phyloP scores from a whole-genome alignment of 129 eudicot species.

The Chrysanthemum seticuspe region DNA sequence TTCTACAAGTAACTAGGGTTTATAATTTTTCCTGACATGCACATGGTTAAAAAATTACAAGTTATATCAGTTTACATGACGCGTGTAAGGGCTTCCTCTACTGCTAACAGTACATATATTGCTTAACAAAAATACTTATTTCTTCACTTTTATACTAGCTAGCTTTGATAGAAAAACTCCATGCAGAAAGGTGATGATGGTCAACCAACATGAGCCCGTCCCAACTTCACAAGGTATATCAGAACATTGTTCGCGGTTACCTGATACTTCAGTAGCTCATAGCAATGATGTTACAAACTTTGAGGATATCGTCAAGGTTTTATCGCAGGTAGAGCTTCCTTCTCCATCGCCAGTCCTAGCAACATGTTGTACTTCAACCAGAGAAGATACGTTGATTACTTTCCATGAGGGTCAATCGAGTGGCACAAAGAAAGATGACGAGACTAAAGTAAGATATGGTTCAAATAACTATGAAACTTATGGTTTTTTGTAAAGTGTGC shows the following conservation, averaged over 20 bases:
- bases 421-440: constrained; percentile 12
- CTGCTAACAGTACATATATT: background rate
- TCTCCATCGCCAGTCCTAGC: constrained; percentile 16
- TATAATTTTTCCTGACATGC: background rate
- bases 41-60: background rate
- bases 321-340: constrained; percentile 31
- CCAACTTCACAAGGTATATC: constrained; percentile 15
- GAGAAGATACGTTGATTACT: constrained; percentile 1
- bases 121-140: background rate
- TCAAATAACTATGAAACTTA: too few species aligned
- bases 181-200: constrained; percentile 24
- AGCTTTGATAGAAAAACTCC: background rate
- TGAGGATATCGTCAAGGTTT: constrained; percentile 14
- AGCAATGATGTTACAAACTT: constrained; percentile 6
- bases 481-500: too few species aligned
- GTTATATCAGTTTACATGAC: constrained; percentile 12
- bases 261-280: constrained; percentile 5
- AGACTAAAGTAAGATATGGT: constrained; percentile 16
- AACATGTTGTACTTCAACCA: background rate
- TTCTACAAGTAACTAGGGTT: constrained; percentile 26
- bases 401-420: constrained; percentile 27
- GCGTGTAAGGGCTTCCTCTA: constrained; percentile 11
- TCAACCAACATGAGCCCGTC: constrained; percentile 13
- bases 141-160: constrained; percentile 4
- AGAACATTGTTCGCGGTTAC: constrained; percentile 5